phyloP scores from a whole-genome alignment of 345 rosid genomes.

The Dovyalis caffra region DNA sequence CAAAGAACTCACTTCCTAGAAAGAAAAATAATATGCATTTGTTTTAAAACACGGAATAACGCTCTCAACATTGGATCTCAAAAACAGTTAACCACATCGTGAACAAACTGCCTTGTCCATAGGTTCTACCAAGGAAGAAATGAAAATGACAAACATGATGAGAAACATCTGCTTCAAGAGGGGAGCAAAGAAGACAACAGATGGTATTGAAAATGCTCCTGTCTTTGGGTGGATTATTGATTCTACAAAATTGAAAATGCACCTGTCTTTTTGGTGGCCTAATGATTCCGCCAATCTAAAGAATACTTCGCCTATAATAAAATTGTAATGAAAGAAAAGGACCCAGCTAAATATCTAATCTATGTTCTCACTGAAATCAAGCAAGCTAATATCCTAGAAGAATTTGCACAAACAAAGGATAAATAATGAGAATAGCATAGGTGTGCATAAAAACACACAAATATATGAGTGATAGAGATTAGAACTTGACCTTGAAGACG shows the following conservation, averaged over 20 bases:
- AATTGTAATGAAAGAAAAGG: background rate
- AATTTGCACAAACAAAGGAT: too few relatives aligned
- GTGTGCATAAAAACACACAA: background rate
- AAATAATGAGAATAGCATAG: background rate
- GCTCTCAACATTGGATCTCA: background rate
- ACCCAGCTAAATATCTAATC: too few relatives aligned
- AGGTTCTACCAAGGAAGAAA: background rate
- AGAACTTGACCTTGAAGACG: constrained; percentile 64
- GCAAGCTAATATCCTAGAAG: too few relatives aligned
- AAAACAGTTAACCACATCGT: background rate
- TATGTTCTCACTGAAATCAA: too few relatives aligned
- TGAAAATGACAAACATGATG: too few relatives aligned
- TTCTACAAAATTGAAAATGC: too few relatives aligned
- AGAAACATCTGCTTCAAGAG: background rate
- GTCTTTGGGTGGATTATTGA: too few relatives aligned
- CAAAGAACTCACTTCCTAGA: too few relatives aligned
- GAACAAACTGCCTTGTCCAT: background rate
- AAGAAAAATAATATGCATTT: background rate
- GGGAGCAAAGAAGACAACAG: background rate
- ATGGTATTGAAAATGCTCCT: background rate
- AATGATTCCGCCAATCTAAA: background rate
- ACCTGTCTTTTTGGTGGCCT: background rate
- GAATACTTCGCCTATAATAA: background rate
- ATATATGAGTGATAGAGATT: background rate
- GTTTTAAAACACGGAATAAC: background rate